Base-by-base conservation (phyloP, 2,329 filamentous ascomycete species). In the Chrysoporthe cubensis region DNA sequence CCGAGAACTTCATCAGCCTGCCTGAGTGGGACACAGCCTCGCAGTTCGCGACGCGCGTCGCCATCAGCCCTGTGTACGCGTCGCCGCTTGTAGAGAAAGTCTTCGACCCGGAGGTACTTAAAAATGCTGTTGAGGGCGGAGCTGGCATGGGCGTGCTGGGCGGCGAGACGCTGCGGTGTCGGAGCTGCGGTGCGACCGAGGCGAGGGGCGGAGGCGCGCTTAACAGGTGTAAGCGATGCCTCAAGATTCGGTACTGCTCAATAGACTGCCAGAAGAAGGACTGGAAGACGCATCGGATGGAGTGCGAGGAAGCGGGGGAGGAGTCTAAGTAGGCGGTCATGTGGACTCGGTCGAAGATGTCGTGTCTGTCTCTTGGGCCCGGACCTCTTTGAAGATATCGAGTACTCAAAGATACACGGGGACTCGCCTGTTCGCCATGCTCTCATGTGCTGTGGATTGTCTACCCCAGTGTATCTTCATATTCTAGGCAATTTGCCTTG, bases 291-390 rank as follows among this genome's bases (percentile, higher is more conserved):
- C 85, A 88, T 72, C 75, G 80, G 48, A 76, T 75, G 68, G 80
- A 82, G 70, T 85, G 82, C 61, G 72, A 74, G 61, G 75, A 73
- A 44, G 57, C 60, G 42, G 34, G 26, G 16, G 42, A 2, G n/a
- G 18, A 42, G 3, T 16, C 18, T n/a, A 5, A 1, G 54, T 57
- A 57, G 34, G 32, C 54, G 34, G 1, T 3, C 5, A 2, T 79
- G 95, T 98, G 78, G 99, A 98, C 77, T 32, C 3, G 3, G 32
- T 32, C 11, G 7, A 16, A 16, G 8, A 4, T 14, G 6, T 34
- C 1, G 14, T 14, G 6, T 34, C 11, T 32, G 48, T 13, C 5
- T 1, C 26, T 26, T 26, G 26, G 26, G 26, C 26, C 26, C 1
- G 26, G 26, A 26, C 26, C 26, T 26, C 26, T 26, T 26, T 26